phyloP scores from a whole-genome alignment of 805 yeast species.

The Wickerhamiella kurtzmanii region DNA sequence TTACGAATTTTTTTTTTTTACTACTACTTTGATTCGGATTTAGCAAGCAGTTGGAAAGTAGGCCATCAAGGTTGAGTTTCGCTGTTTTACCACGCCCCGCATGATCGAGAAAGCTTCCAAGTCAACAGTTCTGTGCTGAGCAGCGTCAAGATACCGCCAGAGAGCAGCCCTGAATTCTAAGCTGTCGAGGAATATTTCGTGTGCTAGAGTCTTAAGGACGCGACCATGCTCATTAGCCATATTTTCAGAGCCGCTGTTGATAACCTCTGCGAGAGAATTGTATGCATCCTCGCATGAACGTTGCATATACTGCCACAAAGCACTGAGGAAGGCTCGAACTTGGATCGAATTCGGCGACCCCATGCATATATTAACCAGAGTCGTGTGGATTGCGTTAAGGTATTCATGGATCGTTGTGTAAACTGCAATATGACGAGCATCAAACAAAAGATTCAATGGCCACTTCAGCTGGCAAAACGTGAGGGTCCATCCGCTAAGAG shows the following conservation, averaged over 20 bases:
- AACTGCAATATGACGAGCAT: background rate
- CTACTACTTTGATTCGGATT: background rate
- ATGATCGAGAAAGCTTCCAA: background rate
- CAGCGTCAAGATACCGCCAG: background rate
- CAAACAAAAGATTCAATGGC: background rate
- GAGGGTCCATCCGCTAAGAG: background rate
- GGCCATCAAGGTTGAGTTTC: background rate
- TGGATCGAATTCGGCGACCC: background rate
- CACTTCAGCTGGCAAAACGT: background rate
- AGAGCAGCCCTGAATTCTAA: background rate
- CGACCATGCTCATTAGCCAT: background rate
- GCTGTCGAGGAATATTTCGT: background rate
- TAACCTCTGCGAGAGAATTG: background rate
- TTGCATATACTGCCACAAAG: background rate
- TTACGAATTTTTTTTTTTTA: background rate
- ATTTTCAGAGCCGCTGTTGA: background rate
- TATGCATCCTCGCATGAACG: background rate
- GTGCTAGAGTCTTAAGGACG: background rate
- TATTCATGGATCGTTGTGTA: background rate
- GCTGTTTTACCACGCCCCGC: background rate
- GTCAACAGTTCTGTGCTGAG: background rate
- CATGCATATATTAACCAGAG: background rate
- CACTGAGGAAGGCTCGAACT: background rate
- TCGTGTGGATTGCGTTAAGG: background rate
- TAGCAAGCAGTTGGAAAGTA: background rate